These are phyloP conservation scores for Ceratocystis alfenasii DNA, from an alignment of 2,329 filamentous ascomycete genomes.

Conservation along the genomic window DNA sequence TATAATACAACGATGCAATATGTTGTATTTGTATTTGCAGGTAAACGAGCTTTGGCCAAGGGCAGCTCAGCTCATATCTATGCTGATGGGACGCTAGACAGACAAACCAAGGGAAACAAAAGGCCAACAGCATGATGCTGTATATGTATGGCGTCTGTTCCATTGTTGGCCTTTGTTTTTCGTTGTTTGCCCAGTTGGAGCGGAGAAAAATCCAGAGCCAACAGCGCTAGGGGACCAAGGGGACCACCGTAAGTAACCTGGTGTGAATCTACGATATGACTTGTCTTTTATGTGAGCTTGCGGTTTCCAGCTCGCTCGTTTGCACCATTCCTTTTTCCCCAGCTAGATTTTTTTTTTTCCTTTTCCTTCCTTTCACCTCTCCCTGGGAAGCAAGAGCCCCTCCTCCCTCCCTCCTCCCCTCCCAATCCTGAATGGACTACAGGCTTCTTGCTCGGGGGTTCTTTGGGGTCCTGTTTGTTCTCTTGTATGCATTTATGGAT, in stretches of 20 bases:
- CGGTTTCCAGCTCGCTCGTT: neutral
- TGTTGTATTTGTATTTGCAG: neutral
- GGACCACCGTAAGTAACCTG: neutral
- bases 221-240: too few relatives aligned
- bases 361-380: neutral
- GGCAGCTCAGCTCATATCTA: neutral
- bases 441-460: neutral
- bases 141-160: too few relatives aligned
- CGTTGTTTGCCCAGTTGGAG: neutral
- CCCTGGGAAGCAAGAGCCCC: neutral
- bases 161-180: neutral
- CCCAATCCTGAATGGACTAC: neutral
- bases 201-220: too few relatives aligned
- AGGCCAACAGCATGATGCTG: neutral
- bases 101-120: neutral
- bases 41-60: neutral
- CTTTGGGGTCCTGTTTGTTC: neutral
- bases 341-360: neutral
- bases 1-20: neutral
- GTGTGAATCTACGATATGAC: neutral
- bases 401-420: neutral
- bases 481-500: neutral
- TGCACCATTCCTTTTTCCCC: neutral
- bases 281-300: neutral
- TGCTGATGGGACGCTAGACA: neutral